These are phyloP conservation scores for Isatis lusitanica DNA, from an alignment of 441 rosid species.

Conservation along the genomic window DNA sequence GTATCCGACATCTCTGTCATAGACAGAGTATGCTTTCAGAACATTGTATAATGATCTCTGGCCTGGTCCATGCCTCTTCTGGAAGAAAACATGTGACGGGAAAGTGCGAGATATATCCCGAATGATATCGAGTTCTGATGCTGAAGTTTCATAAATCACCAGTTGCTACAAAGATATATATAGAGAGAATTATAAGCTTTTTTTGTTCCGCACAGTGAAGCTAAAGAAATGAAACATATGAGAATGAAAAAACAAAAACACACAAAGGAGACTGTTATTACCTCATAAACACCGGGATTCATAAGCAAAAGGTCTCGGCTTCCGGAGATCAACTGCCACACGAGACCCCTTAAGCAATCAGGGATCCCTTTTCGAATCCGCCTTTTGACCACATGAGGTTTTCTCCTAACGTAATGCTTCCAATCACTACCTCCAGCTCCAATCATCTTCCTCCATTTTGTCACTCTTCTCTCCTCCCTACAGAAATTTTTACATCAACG, in stretches of 20 bases:
- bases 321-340: constrained; percentile 97
- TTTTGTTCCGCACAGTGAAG: neutral
- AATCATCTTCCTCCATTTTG: constrained; percentile 99
- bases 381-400: constrained; percentile 87
- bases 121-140: constrained; percentile 90
- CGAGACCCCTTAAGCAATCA: constrained; percentile 97
- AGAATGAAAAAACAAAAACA: constrained; percentile 8
- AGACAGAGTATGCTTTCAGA: constrained; percentile 91
- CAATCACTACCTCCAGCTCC: constrained; percentile 97
- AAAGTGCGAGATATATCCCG: constrained; percentile 94
- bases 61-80: constrained; percentile 96
- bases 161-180: constrained; percentile 65
- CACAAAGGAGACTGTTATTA: constrained; percentile 14
- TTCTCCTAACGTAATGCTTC: constrained; percentile 89
- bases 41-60: constrained; percentile 96
- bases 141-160: constrained; percentile 84
- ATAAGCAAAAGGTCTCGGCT: constrained; percentile 91
- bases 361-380: constrained; percentile 92
- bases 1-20: constrained; percentile 92
- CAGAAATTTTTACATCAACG: constrained; percentile 11
- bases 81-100: constrained; percentile 96
- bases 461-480: constrained; percentile 82
- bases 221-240: neutral
- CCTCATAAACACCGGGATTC: constrained; percentile 97
- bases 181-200: neutral